Evolutionary conservation across 352 stramenopile species (phyloP), one percentile per base, ranked within the genome.

Genomic region (Globisporangium apiculatum): DNA sequence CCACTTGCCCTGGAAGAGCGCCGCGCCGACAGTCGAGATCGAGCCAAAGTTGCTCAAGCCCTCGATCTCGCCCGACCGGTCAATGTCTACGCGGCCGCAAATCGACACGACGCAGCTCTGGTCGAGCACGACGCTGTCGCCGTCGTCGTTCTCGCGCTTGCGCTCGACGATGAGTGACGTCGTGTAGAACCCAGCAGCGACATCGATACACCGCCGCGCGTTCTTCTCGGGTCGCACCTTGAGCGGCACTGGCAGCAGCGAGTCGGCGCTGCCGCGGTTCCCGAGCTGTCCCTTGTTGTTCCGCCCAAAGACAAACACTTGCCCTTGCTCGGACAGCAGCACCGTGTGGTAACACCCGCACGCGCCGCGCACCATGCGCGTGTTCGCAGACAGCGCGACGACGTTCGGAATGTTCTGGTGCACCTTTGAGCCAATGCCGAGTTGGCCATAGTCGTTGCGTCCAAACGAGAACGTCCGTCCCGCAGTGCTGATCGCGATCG

Each of bases 221-320:
- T 84, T 91, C 61, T 93, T 92, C 46, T 93, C 83, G 0, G 83
- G 82, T 15, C 86, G 82, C 49, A 94, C 79, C 65, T 91, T 92
- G 1, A 95, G 64, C 1, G 82, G 80, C 36, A 95, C 83, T 36
- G 86, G 86, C 9, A 94, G 54, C 14, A 94, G 70, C 12, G 86
- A 83, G 56, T 96, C 86, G 0, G 86, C 80, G 51, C 80, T 94
- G 14, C 84, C 82, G 15, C 86, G 73, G 66, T 94, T 95, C 2
- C 86, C 86, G 24, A 95, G 73, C 57, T 95, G 86, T 0, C 86
- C 86, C 63, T 96, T 94, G 67, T 96, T 96, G 64, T 96, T 96
- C 37, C 87, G 61, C 31, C 87, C 86, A 49, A 95, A 95, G 1
- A 91, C 84, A 48, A 80, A 94, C 7, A 96, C 82, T 52, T 89